phyloP scores from a whole-genome alignment of 2,329 filamentous ascomycete genomes.

The Aspergillus spinulosporus region DNA sequence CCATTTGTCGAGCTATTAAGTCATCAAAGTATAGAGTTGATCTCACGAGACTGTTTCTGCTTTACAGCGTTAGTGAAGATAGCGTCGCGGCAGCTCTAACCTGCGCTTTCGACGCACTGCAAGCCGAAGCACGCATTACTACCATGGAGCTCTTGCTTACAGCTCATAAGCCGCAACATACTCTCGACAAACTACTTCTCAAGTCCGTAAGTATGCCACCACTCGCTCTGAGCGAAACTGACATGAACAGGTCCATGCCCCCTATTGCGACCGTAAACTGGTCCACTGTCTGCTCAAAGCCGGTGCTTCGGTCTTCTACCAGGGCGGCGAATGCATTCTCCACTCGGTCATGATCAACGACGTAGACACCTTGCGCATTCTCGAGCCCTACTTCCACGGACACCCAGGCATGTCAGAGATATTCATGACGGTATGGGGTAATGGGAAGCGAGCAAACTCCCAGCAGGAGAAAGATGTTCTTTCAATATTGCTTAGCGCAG shows the following conservation, averaged over 20 bases:
- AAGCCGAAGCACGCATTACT: background rate
- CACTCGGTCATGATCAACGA: conserved; percentile 13
- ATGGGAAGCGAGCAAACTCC: conserved; percentile 11
- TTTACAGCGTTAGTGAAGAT: conserved; percentile 3
- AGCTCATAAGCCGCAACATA: conserved; percentile 4
- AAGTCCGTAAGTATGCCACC: conserved; percentile 2
- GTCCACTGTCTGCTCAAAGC: conserved; percentile 5
- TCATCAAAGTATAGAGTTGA: conserved; percentile 2
- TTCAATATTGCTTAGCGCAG: conserved; percentile 1
- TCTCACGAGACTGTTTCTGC: conserved; percentile 1
- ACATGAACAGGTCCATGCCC: conserved; percentile 6
- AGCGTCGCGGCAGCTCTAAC: conserved; percentile 2
- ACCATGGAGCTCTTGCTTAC: conserved; percentile 5
- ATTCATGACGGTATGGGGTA: conserved; percentile 11
- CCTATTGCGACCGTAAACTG: conserved; percentile 1
- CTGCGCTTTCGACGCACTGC: conserved; percentile 6
- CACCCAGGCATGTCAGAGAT: conserved; percentile 4
- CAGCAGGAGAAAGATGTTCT: conserved; percentile 13
- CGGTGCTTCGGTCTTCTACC: conserved; percentile 8
- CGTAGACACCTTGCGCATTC: conserved; percentile 2
- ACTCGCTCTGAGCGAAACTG: background rate
- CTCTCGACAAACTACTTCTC: conserved; percentile 8
- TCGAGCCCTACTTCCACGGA: conserved; percentile 10
- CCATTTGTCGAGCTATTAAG: conserved; percentile 9
- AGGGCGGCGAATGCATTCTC: conserved; percentile 13